Percentiles rank a stretch among this genome's conserved stretches.
These are phyloP conservation scores for Phytopythium ostracodes DNA, from an alignment of 352 stramenopile species.

Conservation along the genomic window DNA sequence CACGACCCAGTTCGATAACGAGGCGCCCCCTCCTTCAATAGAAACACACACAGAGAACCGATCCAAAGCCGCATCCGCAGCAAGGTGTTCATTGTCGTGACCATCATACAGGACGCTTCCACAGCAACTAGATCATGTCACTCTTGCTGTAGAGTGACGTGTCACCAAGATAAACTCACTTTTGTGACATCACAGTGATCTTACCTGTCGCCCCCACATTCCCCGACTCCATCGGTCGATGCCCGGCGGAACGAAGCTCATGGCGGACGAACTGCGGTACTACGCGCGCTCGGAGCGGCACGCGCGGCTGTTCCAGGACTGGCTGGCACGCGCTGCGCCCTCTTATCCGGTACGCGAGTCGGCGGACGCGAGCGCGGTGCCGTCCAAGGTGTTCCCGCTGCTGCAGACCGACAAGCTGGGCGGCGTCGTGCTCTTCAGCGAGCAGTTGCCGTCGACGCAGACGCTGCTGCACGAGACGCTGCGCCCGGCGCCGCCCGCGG, in stretches of 20 bases:
- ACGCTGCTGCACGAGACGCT: conserved; percentile 77
- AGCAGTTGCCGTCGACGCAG: conserved; percentile 74
- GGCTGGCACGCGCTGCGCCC: conserved; percentile 33
- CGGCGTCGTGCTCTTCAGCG: conserved; percentile 66
- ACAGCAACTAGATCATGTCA: conserved; percentile 1
- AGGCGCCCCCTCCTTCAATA: neutral
- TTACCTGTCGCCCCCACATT: neutral
- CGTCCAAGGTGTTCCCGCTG: conserved; percentile 47
- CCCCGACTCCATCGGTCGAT: neutral
- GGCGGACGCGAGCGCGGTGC: conserved; percentile 23
- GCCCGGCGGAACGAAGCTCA: conserved; percentile 28
- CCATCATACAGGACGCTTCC: too few species aligned
- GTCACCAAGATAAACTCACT: neutral
- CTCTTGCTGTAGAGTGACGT: neutral
- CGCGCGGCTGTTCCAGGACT: conserved; percentile 61
- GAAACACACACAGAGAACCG: conserved; percentile 6
- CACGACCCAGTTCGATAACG: neutral
- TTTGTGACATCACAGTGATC: neutral
- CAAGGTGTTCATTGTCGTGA: neutral
- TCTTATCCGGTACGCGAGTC: conserved; percentile 15
- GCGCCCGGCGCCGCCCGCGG: conserved; percentile 51
- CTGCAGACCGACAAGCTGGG: conserved; percentile 63
- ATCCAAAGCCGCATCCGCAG: neutral
- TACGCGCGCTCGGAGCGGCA: conserved; percentile 76
- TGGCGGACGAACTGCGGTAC: conserved; percentile 67